Percentiles rank a stretch among this genome's conserved stretches.
Evolutionary conservation across 306 rosid genomes (phyloP).

Genomic region (Trifolium fragiferum): DNA sequence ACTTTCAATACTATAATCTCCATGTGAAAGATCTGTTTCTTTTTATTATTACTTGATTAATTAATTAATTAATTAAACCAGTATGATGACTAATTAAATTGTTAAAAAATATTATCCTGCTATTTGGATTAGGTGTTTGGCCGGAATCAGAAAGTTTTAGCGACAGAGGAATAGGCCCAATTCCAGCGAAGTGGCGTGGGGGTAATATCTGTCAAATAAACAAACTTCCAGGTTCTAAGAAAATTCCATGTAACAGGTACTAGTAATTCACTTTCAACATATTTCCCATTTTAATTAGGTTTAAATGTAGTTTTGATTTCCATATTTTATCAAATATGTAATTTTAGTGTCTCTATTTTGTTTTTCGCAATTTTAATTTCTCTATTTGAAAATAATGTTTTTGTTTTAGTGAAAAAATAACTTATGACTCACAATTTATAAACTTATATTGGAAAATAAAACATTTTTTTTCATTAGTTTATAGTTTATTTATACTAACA

Average conservation of each 20-base stretch:
- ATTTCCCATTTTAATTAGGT: too few relatives aligned
- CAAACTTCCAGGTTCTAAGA: background rate
- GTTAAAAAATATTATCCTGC: background rate
- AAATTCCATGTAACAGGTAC: conserved; percentile 43
- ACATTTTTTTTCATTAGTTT: too few relatives aligned
- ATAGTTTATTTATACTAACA: too few relatives aligned
- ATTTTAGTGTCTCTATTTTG: too few relatives aligned
- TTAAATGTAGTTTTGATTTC: too few relatives aligned
- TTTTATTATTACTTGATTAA: background rate
- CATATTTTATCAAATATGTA: too few relatives aligned
- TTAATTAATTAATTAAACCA: background rate
- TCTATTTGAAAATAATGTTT: too few relatives aligned
- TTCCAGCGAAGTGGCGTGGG: conserved; percentile 73
- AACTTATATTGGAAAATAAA: too few relatives aligned
- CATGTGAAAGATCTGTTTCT: background rate
- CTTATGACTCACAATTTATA: too few relatives aligned
- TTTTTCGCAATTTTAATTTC: too few relatives aligned
- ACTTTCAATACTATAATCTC: background rate
- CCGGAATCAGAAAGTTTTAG: background rate
- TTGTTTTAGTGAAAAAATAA: too few relatives aligned
- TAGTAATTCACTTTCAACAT: conserved; percentile 36
- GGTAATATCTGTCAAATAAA: conserved; percentile 47
- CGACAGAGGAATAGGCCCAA: conserved; percentile 5
- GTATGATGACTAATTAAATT: too few relatives aligned
- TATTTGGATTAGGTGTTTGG: background rate